Evolutionary conservation across 192 early-diverging fungal species (phyloP), one percentile per base, ranked within the genome.

Genomic region (Tieghemiomyces parasiticus): DNA sequence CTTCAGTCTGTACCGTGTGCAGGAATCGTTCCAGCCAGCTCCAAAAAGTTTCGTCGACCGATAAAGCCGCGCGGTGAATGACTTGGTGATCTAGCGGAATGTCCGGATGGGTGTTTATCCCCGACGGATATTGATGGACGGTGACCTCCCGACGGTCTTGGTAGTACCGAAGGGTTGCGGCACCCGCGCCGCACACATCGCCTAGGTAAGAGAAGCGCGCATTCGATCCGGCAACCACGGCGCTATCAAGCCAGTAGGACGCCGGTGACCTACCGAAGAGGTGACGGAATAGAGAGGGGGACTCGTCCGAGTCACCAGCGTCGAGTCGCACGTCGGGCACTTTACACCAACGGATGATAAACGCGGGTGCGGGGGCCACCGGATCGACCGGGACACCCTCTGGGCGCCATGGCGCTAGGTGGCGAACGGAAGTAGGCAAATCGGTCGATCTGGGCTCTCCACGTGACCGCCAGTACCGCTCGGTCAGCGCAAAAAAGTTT

Each of bases 181-280:
- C 30, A n/a, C 61, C 61, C 1, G 63, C 6, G 2, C 47, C 58
- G 35, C 30, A 42, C 2, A 48, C 65, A 3, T 67, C 67, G 30
- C 69, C 67, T 58, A 74, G 60, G 9, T 72, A 63, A 0, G 74
- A 70, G 55, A 67, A 55, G 19, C 46, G 38, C 13, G 46, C 12
- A 31, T 54, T 20, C 22, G 31, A 22, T 29, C 31, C 26, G 33
- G 56, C 61, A 55, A 67, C 63, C 60, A 60, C 70, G 31, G 78
- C 75, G 64, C 79, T 85, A 53, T 89, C 85, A 13, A 87, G 67
- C 87, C 84, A 87, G 59, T 82, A 68, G 0, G 78, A 70, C 54
- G 69, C 63, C 26, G 45, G 44, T 32, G 65, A 65, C 44, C 60
- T 46, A 8, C 64, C 62, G 16, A 66, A 66, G 25, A 76, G 35